phyloP scores from a whole-genome alignment of 129 eudicot genomes.

The carrot (Daucus carota) region DH1_v3.0 NC_030386.2:37377001-37377500 shows the following conservation, averaged over 20 bases:
- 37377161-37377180: not conserved
- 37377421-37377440: not conserved
- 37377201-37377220: not conserved
- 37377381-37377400: not conserved
- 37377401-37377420: not conserved
- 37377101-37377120: not conserved
- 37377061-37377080: not conserved
- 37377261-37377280: not conserved
- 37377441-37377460: not conserved
- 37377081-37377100: not conserved
- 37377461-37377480: not conserved
- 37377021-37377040: not conserved
- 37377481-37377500: slow-evolving; percentile 9
- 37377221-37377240: not conserved
- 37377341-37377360: not conserved
- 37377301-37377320: not conserved
- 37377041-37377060: not conserved
- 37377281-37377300: not conserved
- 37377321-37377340: not conserved
- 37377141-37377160: not conserved
- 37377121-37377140: not conserved
- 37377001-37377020: not conserved
- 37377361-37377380: not conserved
- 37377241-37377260: not conserved
- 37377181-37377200: not conserved